Evolutionary conservation across 768 basidiomycete genomes (phyloP).

Genomic region (Mycena venus): DNA sequence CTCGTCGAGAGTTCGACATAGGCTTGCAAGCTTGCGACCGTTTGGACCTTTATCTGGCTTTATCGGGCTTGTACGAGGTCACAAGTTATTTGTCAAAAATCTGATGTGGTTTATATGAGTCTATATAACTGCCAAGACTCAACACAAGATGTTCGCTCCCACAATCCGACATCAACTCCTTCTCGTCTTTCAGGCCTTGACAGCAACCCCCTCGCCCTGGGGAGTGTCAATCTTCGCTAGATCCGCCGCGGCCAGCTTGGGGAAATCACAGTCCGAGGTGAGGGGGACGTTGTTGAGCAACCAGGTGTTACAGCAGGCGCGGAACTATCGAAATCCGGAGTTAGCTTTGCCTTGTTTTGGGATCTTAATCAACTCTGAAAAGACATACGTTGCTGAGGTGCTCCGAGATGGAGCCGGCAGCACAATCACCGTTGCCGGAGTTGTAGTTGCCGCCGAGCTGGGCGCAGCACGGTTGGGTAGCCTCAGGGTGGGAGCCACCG

Average conservation of each 20-base stretch:
- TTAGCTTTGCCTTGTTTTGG: neutral
- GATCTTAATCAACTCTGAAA: neutral
- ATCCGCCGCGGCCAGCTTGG: neutral
- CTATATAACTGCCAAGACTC: no score
- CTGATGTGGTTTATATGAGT: no score
- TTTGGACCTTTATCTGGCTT: neutral
- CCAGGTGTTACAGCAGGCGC: conserved; percentile 1
- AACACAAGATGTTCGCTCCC: neutral
- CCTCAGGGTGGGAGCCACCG: conserved; percentile 2
- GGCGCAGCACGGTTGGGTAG: conserved; percentile 2
- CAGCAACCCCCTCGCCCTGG: conserved; percentile 2
- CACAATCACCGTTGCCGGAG: conserved; percentile 13
- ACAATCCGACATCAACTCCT: neutral
- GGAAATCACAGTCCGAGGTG: conserved; percentile 18
- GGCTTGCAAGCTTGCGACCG: neutral
- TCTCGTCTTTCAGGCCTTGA: conserved; percentile 6
- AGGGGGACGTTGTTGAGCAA: neutral
- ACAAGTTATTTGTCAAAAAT: conserved; percentile 2
- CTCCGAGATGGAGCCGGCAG: conserved; percentile 19
- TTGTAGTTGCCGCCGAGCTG: conserved; percentile 11
- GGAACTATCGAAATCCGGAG: conserved; percentile 2
- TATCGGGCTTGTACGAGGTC: neutral
- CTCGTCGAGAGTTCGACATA: neutral
- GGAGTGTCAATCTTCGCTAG: conserved; percentile 7
- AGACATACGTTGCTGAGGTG: conserved; percentile 22